phyloP scores from a whole-genome alignment of 2,329 filamentous ascomycete genomes.

The Ceratocystis harringtonii region DNA sequence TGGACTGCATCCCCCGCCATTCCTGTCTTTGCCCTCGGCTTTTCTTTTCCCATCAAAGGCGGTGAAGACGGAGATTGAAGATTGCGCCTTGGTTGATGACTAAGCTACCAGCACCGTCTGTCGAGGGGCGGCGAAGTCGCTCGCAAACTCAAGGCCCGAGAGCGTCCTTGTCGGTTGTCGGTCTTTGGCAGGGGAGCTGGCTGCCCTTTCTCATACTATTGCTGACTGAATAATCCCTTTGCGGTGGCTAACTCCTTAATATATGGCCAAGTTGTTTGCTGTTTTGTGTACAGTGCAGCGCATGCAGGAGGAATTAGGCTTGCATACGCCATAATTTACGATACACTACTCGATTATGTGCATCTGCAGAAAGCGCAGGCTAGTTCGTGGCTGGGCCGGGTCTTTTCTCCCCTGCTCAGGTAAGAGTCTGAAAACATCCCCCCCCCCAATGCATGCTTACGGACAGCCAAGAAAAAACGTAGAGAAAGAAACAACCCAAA shows the following conservation, averaged over 20 bases:
- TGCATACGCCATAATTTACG: background rate
- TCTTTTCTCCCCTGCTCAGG: background rate
- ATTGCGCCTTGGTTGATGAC: background rate
- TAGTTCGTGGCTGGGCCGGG: background rate
- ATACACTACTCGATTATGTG: background rate
- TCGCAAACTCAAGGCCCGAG: background rate
- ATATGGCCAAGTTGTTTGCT: background rate
- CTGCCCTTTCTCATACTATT: background rate
- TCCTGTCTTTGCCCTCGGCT: background rate
- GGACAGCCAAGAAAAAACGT: background rate
- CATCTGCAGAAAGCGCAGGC: background rate
- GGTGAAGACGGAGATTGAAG: background rate
- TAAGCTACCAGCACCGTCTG: background rate
- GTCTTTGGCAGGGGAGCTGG: background rate
- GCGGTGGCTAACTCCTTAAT: background rate
- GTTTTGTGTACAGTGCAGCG: background rate
- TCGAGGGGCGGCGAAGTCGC: background rate
- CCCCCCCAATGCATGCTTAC: background rate
- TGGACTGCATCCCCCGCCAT: conserved; percentile 5
- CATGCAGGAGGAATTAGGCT: conserved; percentile 1
- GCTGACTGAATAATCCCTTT: background rate
- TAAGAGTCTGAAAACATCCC: background rate
- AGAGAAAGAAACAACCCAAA: background rate
- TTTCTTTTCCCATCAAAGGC: background rate
- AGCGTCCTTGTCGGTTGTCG: background rate